These are phyloP conservation scores for Daedaleopsis sinensis DNA, from an alignment of 768 basidiomycete genomes.

Conservation along the genomic window DNA sequence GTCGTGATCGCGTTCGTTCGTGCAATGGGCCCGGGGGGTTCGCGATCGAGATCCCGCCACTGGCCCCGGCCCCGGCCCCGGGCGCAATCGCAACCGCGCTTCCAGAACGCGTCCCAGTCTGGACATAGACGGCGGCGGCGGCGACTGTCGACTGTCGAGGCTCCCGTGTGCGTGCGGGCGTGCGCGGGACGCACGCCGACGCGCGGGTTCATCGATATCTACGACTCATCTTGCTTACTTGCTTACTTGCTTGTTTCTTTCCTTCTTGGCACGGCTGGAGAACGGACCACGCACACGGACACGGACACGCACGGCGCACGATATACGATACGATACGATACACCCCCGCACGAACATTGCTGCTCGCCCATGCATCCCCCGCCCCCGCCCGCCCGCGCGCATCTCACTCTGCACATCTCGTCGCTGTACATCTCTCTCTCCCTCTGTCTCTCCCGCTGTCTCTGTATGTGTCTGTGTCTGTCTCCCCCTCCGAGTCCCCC, in stretches of 20 bases:
- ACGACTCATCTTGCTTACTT: neutral
- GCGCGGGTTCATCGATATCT: neutral
- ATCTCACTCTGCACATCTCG: too few relatives aligned
- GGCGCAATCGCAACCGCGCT: neutral
- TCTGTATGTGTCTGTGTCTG: neutral
- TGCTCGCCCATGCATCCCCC: neutral
- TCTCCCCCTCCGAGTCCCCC: too few relatives aligned
- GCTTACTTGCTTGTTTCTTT: neutral
- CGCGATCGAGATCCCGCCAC: neutral
- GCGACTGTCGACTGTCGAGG: too few relatives aligned
- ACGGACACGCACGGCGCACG: too few relatives aligned
- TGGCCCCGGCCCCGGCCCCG: neutral
- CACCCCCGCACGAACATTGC: conserved; percentile 10
- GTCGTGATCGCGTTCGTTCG: neutral
- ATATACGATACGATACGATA: neutral
- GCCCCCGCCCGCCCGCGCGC: neutral
- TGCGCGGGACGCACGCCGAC: neutral
- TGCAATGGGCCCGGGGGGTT: neutral
- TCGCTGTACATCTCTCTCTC: neutral
- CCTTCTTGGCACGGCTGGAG: neutral
- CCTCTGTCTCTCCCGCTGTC: neutral
- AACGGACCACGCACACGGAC: neutral
- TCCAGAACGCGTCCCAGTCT: neutral
- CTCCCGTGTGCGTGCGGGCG: too few relatives aligned
- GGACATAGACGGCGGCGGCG: neutral